Percentiles rank a stretch among this genome's conserved stretches.
These are phyloP conservation scores for Trichoderma aggressivum DNA, from an alignment of 2,329 filamentous ascomycete species.

Conservation along the genomic window DNA sequence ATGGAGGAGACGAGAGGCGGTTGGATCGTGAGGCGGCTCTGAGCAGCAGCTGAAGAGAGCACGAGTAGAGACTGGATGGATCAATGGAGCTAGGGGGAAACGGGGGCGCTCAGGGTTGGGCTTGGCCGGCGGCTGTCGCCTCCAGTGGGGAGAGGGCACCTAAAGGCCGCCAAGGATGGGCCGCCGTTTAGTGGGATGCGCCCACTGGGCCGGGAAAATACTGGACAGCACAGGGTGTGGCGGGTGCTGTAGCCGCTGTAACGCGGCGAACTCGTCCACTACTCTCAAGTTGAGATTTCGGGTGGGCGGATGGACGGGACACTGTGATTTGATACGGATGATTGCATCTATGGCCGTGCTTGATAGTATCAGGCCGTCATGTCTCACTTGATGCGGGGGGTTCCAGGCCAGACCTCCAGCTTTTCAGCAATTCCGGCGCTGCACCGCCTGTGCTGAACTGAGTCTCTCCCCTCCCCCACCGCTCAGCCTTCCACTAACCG, in stretches of 20 bases:
- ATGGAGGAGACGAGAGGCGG: background rate
- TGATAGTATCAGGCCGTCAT: too few species aligned
- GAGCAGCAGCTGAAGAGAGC: background rate
- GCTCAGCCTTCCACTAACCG: background rate
- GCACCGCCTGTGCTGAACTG: background rate
- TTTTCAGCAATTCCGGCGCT: background rate
- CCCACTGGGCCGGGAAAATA: background rate
- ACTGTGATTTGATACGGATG: too few species aligned
- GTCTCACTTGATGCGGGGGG: background rate
- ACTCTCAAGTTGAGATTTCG: too few species aligned
- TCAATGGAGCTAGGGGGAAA: background rate
- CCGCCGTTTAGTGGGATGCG: background rate
- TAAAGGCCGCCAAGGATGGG: background rate
- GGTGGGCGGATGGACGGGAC: too few species aligned
- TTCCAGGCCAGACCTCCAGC: background rate
- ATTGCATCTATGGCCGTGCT: too few species aligned
- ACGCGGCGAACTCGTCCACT: background rate
- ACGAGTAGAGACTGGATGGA: too few species aligned
- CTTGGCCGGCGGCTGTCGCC: background rate
- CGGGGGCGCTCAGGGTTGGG: background rate
- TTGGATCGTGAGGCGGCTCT: slow-evolving; percentile 8
- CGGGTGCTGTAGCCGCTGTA: background rate
- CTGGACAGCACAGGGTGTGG: background rate
- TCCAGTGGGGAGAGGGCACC: background rate
- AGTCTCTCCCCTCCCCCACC: background rate